phyloP scores from a whole-genome alignment of 257 asterid species.

The Mentha longifolia region DNA sequence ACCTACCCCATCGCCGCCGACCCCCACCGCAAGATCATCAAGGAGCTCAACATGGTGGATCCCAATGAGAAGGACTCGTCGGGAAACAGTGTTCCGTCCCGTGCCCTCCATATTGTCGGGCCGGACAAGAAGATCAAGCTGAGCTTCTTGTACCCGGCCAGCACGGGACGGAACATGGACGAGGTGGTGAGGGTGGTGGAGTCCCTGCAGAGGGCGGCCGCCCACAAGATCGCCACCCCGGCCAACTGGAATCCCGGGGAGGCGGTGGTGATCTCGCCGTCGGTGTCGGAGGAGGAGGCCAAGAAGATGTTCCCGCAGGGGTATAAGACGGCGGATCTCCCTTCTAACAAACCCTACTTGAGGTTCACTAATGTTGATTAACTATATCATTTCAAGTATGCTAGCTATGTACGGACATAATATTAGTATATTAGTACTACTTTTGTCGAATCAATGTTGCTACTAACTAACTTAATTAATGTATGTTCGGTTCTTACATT shows the following conservation, averaged over 20 bases:
- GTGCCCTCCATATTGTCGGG: conserved; percentile 82
- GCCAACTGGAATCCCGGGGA: conserved; percentile 87
- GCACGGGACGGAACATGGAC: conserved; percentile 88
- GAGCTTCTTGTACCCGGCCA: conserved; percentile 84
- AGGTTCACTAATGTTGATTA: conserved; percentile 57
- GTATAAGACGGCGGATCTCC: conserved; percentile 52
- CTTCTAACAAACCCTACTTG: conserved; percentile 69
- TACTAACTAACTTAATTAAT: too few species aligned
- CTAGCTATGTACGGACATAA: too few species aligned
- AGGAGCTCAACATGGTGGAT: conserved; percentile 88
- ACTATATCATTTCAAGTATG: too few species aligned
- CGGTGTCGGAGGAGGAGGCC: conserved; percentile 61
- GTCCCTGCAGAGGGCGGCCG: conserved; percentile 56
- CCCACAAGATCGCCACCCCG: conserved; percentile 77
- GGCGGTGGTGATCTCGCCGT: conserved; percentile 59
- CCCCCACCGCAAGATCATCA: conserved; percentile 55
- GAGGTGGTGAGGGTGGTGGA: conserved; percentile 83
- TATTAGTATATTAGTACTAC: too few species aligned
- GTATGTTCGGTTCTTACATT: too few species aligned
- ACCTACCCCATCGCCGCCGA: conserved; percentile 79
- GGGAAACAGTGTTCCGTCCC: conserved; percentile 56
- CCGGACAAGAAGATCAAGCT: conserved; percentile 82
- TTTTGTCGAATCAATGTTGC: too few species aligned
- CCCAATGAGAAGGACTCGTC: conserved; percentile 70
- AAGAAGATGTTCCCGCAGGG: conserved; percentile 72